phyloP scores from a whole-genome alignment of 495 filamentous ascomycete species.

The Aspergillus cristatus region DNA sequence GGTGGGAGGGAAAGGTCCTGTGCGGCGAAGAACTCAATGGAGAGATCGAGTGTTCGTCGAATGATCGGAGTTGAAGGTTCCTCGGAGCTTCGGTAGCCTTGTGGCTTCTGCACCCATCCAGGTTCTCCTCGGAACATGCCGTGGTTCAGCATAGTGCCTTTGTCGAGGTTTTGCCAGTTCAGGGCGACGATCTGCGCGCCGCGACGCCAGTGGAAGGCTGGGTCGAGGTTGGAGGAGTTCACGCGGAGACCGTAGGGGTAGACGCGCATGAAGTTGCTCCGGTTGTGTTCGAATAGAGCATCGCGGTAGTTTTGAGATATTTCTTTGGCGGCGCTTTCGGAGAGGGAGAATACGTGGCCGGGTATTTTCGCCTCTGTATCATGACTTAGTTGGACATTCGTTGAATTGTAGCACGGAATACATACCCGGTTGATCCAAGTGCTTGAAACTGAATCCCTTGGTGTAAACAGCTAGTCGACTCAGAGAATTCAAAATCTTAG shows the following conservation, averaged over 20 bases:
- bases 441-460: conserved; percentile 67
- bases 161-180: conserved; percentile 89
- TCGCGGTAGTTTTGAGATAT: conserved; percentile 52
- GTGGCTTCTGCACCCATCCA: conserved; percentile 81
- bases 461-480: conserved; percentile 75
- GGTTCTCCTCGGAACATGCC: conserved; percentile 77
- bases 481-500: conserved; percentile 67
- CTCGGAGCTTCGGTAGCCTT: conserved; percentile 46
- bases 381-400: conserved; percentile 2
- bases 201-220: conserved; percentile 72
- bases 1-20: conserved; percentile 42
- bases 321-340: conserved; percentile 66
- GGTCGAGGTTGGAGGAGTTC: conserved; percentile 76
- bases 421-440: conserved; percentile 48
- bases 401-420: background rate
- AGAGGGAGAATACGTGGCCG: conserved; percentile 79
- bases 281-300: conserved; percentile 72
- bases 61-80: conserved; percentile 12
- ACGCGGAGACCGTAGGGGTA: conserved; percentile 81
- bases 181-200: conserved; percentile 89
- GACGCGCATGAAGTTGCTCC: conserved; percentile 74
- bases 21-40: conserved; percentile 42
- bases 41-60: conserved; percentile 30
- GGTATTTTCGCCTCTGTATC: conserved; percentile 57
- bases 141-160: conserved; percentile 92